Evolutionary conservation across 306 rosid genomes (phyloP), one percentile per base, ranked within the genome.

Genomic region (Malus fusca): DNA sequence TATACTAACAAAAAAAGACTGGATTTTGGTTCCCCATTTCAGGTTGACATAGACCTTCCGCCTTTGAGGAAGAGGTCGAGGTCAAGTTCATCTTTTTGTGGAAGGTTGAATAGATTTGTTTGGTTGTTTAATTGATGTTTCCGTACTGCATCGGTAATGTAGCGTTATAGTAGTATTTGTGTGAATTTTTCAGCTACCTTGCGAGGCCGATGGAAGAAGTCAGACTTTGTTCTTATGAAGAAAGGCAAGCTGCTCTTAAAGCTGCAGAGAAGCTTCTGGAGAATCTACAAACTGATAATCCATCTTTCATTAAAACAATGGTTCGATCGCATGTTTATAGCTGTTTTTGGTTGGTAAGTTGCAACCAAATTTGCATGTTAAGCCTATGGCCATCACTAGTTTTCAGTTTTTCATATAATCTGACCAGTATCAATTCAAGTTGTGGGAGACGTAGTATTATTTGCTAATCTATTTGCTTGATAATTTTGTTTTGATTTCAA

Each of bases 321-420:
- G 76, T 92, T 48, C 91, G 92, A 66, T 92, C 97, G 79, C 95
- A 92, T 78, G 96, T 92, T 79, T 92, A 92, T 79, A 92, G 97
- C 77, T 92, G 97, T 74, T 89, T 92, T 78, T 92, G 97, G 97
- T 74, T 92, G 97, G 97, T 92, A 85, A 63, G 97, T 87, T 33
- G 73, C 69, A 19, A 66, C 55, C 35, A 58, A 43, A 68, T 52
- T 14, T 56, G 15, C 69, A 72, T 74, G 1, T 64, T 58, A 42
- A 9, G 44, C 12, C 0, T 9, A 42, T 2, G 44, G 44, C 4
- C 58, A 69, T 61, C 74, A 17, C 72, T 42, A 14, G 11, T 79
- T 79, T 31, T 18, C 23, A 93, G 74, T 70, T 91, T 91, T 37
- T 37, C 9, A 1, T 37, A 37, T 37, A 37, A 37, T 37, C 42